Base-by-base conservation (phyloP, 164 flowering plant genomes). In the Dillenia suffruticosa region DNA sequence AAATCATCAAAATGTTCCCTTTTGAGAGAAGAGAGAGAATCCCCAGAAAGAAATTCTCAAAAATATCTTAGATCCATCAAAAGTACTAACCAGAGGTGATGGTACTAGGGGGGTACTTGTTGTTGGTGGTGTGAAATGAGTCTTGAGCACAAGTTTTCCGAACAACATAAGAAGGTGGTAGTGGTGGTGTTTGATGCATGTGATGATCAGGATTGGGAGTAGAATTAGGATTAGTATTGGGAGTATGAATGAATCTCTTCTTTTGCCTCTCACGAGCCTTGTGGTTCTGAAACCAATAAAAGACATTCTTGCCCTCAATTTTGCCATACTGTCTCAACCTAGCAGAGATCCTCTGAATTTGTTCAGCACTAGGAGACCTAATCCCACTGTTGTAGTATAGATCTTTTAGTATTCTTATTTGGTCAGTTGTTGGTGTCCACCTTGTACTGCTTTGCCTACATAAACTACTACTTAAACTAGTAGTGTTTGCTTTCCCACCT, bases 281-380 rank as follows among this genome's bases (percentile, higher is more conserved):
- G 54, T 94, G 97, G 70, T 94, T 94, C 76, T 94, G 99, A 67
- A 94, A 94, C 99, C 99, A 94, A 59, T 94, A 94, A 69, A 94
- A 94, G 14, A 94, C 99, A 58, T 94, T 94, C 74, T 94, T 94
- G 65, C 99, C 99, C 67, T 94, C 99, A 11, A 94, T 92, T 80
- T 89, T 88, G 1, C 99, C 99, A 60, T 88, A 94, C 75, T 87
- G 92, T 44, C 92, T 70, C 12, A 94, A 72, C 74, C 84, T 67
- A 54, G 94, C 85, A 7, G 96, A 80, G 69, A 94, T 94, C 76
- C 79, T 78, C 81, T 94, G 99, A 48, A 94, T 94, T 74, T 94
- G 94, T 9, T 88, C 96, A 15, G 92, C 90, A 64, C 63, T 79
- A 0, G 99, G 99, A 47, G 99, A 89, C 71, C 97, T 74, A 16